Base-by-base conservation (phyloP, 768 basidiomycete genomes). In the Hemileccinum impolitum region DNA sequence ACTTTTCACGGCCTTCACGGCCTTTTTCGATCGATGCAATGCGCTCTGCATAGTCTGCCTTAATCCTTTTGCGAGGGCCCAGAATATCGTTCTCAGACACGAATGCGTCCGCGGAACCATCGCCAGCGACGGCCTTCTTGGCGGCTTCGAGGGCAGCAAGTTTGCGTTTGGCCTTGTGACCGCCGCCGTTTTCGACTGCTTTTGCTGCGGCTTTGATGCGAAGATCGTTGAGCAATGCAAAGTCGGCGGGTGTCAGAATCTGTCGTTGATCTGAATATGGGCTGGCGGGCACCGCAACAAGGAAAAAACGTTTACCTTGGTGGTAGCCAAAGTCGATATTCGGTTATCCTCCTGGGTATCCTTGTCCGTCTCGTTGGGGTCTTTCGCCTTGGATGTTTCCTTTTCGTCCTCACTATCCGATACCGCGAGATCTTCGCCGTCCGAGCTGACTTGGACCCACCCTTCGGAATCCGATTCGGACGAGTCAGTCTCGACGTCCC, bases 181-280 rank as follows among this genome's bases (percentile, higher is more conserved):
- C 86, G 5, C 84, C 85, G 2, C 83, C 82, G 19, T 68, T 68
- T 61, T 90, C 82, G 6, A 88, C 83, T 1, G 81, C 82, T 49
- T 82, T 78, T 14, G 77, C 72, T 15, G 89, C 90, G 0, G 86
- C 90, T 69, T 91, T 78, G 43, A 91, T 77, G 2, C 87, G 84
- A 17, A 98, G 82, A 57, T 96, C 91, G 61, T 90, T 89, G 45
- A 98, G 76, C 44, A 96, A 68, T 0, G 89, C 89, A 63, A 97
- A 99, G 67, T 99, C 96, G 26, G 94, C 94, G 0, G 96, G 96
- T 0, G 96, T 98, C 37, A 98, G 80, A 60, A 99, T 98, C 93
- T 96, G 56, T 19, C 31, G 13, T 21, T 12, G 36, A 7, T 5
- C 3, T 41, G 34, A 59, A 28, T 10, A 17, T 37, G n/a, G 45